A percentile compares a stretch with the other conserved stretches of the same genome.
Conservation (phyloP, 768 basidiomycete species). For the Tubosaeta brunneosetosa region DNA sequence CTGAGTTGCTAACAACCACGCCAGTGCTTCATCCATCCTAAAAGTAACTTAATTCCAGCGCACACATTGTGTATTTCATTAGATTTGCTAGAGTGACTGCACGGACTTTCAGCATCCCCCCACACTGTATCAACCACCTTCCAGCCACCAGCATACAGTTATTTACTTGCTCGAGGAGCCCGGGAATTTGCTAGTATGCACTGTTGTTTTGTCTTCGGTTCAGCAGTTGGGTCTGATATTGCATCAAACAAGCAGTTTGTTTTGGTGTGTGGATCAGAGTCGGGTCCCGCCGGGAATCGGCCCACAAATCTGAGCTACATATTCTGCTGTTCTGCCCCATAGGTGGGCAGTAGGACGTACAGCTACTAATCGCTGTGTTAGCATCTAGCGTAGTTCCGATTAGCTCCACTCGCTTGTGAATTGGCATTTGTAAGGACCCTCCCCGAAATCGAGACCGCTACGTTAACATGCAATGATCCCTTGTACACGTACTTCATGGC, state of each 20-base stretch:
- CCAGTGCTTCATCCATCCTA: slow-evolving; percentile 43
- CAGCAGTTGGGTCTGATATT: slow-evolving; percentile 9
- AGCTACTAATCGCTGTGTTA: slow-evolving; percentile 7
- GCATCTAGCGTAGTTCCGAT: slow-evolving; percentile 6
- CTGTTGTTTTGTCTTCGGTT: slow-evolving; percentile 20
- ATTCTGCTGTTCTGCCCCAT: slow-evolving; percentile 15
- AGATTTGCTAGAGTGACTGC: slow-evolving; percentile 27
- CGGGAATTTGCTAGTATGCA: slow-evolving; percentile 22
- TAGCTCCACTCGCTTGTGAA: slow-evolving; percentile 5
- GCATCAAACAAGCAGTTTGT: slow-evolving; percentile 14
- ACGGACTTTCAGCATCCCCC: slow-evolving; percentile 26
- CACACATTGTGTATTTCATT: slow-evolving; percentile 24
- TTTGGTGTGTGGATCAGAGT: slow-evolving; percentile 20
- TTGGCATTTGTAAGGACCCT: slow-evolving; percentile 1
- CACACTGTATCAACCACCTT: slow-evolving; percentile 29
- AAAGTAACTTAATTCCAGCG: slow-evolving; percentile 37
- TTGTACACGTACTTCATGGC: neutral
- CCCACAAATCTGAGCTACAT: slow-evolving; percentile 18
- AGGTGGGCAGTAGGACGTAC: slow-evolving; percentile 3
- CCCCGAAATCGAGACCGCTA: slow-evolving; percentile 7
- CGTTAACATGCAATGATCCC: neutral
- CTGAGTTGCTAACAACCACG: slow-evolving; percentile 13
- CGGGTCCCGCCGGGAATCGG: slow-evolving; percentile 21
- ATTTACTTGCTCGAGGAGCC: slow-evolving; percentile 30
- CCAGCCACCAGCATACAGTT: slow-evolving; percentile 17